Conservation (phyloP, 208 protist species). For the Zelonia costaricensis region DNA sequence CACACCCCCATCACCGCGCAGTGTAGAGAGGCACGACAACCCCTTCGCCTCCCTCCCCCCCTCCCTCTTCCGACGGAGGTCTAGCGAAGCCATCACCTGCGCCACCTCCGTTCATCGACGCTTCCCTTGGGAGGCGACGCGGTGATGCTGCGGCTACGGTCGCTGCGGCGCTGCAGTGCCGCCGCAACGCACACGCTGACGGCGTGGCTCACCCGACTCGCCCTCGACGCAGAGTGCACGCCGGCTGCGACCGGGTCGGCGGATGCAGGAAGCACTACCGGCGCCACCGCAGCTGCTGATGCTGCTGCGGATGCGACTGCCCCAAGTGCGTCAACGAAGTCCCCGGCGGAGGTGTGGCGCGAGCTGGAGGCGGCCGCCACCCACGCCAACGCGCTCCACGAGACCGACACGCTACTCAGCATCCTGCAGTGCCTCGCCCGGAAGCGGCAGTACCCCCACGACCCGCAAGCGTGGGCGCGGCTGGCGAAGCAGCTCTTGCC, state of each 20-base stretch:
- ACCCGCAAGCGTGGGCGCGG: conserved; percentile 33
- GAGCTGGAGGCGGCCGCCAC: conserved; percentile 34
- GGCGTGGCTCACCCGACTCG: conserved; percentile 34
- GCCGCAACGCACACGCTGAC: conserved; percentile 29
- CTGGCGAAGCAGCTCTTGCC: conserved; percentile 55
- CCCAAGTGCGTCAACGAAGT: too few relatives aligned
- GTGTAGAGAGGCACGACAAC: too few relatives aligned
- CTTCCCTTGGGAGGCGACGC: background rate
- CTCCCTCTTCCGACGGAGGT: too few relatives aligned
- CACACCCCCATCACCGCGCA: too few relatives aligned
- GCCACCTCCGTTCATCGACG: too few relatives aligned
- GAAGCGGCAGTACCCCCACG: conserved; percentile 33
- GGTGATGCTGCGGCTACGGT: conserved; percentile 10
- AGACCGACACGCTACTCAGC: conserved; percentile 67
- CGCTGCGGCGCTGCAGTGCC: conserved; percentile 18
- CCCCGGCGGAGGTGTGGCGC: conserved; percentile 34
- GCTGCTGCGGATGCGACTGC: too few relatives aligned
- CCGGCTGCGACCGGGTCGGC: background rate
- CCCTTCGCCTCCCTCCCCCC: background rate
- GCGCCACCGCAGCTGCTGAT: background rate
- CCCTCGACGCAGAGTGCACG: conserved; percentile 26
- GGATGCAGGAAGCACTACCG: background rate
- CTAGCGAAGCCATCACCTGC: too few relatives aligned
- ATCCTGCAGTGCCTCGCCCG: conserved; percentile 41
- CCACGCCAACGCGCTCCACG: conserved; percentile 51